These are phyloP conservation scores for Saccharum officinarum DNA, from an alignment of 176 grass and related monocot genomes.

Conservation along the genomic window DNA sequence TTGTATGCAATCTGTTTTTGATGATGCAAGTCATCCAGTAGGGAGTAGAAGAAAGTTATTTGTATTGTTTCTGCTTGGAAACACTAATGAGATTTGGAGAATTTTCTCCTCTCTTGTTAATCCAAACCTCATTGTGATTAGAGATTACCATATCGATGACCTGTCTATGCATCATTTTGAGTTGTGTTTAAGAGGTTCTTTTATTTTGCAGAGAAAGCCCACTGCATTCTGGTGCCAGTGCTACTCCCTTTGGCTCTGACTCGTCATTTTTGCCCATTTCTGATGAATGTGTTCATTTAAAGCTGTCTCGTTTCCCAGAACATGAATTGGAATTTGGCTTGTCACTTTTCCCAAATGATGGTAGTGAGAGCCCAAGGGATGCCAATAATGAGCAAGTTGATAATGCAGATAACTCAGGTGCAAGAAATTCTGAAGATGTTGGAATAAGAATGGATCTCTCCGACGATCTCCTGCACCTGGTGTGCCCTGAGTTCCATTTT, in stretches of 20 bases:
- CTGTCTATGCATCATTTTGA: neutral
- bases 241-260: constrained; percentile 37
- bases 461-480: constrained; percentile 93
- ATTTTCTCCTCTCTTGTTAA: constrained; percentile 7
- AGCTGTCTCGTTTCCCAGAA: constrained; percentile 33
- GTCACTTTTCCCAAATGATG: constrained; percentile 48
- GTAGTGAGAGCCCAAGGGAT: constrained; percentile 26
- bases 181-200: neutral
- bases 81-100: neutral
- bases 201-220: constrained; percentile 46
- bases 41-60: neutral
- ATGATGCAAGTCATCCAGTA: neutral
- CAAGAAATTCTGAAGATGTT: constrained; percentile 53
- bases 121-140: neutral
- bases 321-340: constrained; percentile 54
- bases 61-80: neutral
- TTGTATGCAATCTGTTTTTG: neutral
- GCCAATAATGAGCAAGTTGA: constrained; percentile 16
- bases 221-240: constrained; percentile 28
- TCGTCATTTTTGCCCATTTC: constrained; percentile 26
- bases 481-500: constrained; percentile 27
- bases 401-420: constrained; percentile 41
- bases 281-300: constrained; percentile 30
- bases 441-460: constrained; percentile 94
- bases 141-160: neutral